A percentile compares a stretch with the other conserved stretches of the same genome.
Evolutionary conservation across 192 early-diverging fungal genomes (phyloP).

Genomic region (Mortierella alpina): DNA sequence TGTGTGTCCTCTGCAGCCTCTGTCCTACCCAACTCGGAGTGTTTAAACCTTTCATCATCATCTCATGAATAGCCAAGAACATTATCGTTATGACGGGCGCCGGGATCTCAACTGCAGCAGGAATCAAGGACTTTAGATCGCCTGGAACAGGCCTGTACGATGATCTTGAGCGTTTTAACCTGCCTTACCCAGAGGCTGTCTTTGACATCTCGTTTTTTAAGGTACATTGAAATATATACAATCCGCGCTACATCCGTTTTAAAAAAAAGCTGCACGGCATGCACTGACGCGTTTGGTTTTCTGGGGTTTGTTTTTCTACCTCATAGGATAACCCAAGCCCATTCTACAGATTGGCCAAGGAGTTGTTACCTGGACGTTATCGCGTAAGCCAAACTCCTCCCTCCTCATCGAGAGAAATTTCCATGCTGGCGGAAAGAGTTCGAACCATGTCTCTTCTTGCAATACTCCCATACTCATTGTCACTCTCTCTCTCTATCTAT

Average conservation of each 20-base stretch:
- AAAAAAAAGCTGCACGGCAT: not conserved
- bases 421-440: not conserved
- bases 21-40: not conserved
- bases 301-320: not conserved
- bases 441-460: not conserved
- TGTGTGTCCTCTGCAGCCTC: not conserved
- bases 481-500: conserved; percentile 1
- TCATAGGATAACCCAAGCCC: conserved; percentile 79
- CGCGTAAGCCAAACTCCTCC: conserved; percentile 32
- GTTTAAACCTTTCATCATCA: not conserved
- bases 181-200: conserved; percentile 95
- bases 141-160: conserved; percentile 93
- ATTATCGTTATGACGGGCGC: conserved; percentile 95
- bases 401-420: not conserved
- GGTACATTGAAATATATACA: conserved; percentile 25
- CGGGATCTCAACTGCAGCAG: conserved; percentile 84
- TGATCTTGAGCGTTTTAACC: conserved; percentile 87
- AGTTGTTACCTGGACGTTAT: conserved; percentile 87
- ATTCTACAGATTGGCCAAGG: conserved; percentile 90
- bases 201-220: conserved; percentile 94
- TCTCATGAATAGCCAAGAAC: conserved; percentile 55
- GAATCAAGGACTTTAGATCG: conserved; percentile 95
- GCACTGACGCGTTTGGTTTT: not conserved
- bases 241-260: not conserved
- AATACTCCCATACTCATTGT: not conserved